Base-by-base conservation (phyloP, 1,139 yeast genomes). In the Kodamaea sp. region DNA sequence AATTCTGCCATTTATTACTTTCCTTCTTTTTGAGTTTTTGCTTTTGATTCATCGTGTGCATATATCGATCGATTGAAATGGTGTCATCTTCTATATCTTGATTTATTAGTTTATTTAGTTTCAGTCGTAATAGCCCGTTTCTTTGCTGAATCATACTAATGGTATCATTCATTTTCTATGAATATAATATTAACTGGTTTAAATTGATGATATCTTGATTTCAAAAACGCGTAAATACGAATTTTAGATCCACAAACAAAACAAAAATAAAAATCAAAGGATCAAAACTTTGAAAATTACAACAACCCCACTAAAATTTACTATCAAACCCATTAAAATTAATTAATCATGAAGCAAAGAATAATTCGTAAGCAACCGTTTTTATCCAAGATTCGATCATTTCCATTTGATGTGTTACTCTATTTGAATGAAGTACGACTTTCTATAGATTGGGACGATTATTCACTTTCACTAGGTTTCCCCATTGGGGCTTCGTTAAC, bases 381-480 rank as follows among this genome's bases (percentile, higher is more conserved):
- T 22, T 40, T 63, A 35, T 65, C 75, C 24, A 60, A 62, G 43
- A 43, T 78, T 25, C 62, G 62, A 42, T 60, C 75, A n/a, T 72
- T 73, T 37, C 88, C 88, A 0, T 67, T 78, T 42, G 90, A 83
- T 52, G 47, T 74, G 27, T 66, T 71, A 38, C 63, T 82, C 4
- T 65, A 70, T 35, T 37, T 77, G 28, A 78, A 79, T 49, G 89
- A 83, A 53, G 52, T 62, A 8, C 48, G 78, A 12, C 70, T 72
- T 35, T 63, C 80, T 5, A 73, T 81, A 5, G 85, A 82, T 42
- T 83, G 89, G 89, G 88, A 83, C 48, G 64, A 69, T 2, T 69
- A 76, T 44, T 65, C 78, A 7, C 52, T 54, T 20, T 50, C 72
- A 1, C 47, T 73, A 7, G 81, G 78, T 0, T 47, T 70, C 27